Base-by-base conservation (phyloP, 1,284 basidiomycete species). In the Pseudozyma pruni region DNA sequence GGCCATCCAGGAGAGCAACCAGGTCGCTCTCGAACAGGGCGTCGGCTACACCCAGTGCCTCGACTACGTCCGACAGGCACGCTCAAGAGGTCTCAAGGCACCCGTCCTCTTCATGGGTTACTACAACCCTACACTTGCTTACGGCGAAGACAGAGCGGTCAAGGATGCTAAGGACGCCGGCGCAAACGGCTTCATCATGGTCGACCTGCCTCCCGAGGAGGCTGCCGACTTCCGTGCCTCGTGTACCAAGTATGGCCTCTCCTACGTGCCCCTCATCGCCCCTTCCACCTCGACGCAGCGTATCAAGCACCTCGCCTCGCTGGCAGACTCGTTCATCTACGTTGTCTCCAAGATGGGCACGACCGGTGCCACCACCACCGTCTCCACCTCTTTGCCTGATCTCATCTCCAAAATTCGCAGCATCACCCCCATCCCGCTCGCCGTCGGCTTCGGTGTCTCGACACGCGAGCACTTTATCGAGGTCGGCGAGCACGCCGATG, bases 281-380 rank as follows among this genome's bases (percentile, higher is more conserved):
- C 96, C 96, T 4, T 95, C 93, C 1, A 98, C 96, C 1, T 90
- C 90, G 17, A 85, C 91, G 42, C 86, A 88, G 56, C 91, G 96
- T 35, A 92, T 98, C 81, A 89, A 91, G 80, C 95, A 96, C 85
- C 87, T 99, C 31, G 86, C 92, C 6, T 89, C 90, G 8, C 95
- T 98, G 69, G 94, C 96, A 20, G 95, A 98, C 83, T 90, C 91
- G 4, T 98, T 98, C 86, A 93, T 99, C 76, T 99, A 99, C 83
- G 90, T 98, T 53, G 83, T 84, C 43, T 81, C 78, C 39, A 82
- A 96, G 92, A 98, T 98, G 94, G 95, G 95, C 25, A 95, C 92
- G 1, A 98, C 95, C 1, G 96, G 95, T 37, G 97, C 94, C 4
- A 91, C 92, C 1, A 89, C 89, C 22, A 84, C 86, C 34, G 88